Base-by-base conservation (phyloP, 305 asterid genomes). In the Fraxinus nigra region DNA sequence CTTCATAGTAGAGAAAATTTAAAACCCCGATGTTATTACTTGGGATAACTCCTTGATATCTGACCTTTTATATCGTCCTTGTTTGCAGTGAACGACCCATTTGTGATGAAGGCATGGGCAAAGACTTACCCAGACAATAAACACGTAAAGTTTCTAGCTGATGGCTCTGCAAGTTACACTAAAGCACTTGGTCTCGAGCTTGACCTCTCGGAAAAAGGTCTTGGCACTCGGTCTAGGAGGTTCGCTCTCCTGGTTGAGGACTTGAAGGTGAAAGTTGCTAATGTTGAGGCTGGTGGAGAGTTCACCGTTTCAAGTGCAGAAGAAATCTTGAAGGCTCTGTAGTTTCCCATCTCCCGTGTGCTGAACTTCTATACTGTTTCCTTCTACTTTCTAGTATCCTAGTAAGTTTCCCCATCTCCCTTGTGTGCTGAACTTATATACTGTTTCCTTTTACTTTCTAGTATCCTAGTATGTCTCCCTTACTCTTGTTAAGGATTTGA, bases 81-180 rank as follows among this genome's bases (percentile, higher is more conserved):
- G 7, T 76, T 75, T 84, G 85, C 89, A 93, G 98, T 95, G 75
- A 95, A 95, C 63, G 99, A 95, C 75, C 97, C 98, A 0, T 95
- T 90, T 56, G 99, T 95, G 90, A 95, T 94, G 98, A 95, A 93
- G 92, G 99, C 98, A 13, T 94, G 99, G 99, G 94, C 93, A 18
- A 91, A 93, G 87, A 94, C 97, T 10, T 95, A 67, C 91, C 96
- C 97, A 0, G 93, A 89, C 51, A 94, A 91, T 88, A 92, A 94
- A 89, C 85, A 89, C 43, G 93, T 95, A 72, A 94, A 94, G 87
- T 95, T 95, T 85, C 79, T 94, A 43, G 97, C 98, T 0, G 99
- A 95, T 88, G 97, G 97, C 59, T 89, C 97, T 35, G 97, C 86
- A 54, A 80, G 79, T 11, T 95, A 94, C 89, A 92, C 97, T 1